phyloP scores from a whole-genome alignment of 164 flowering plant genomes.

The Chloranthus sessilifolius region DNA sequence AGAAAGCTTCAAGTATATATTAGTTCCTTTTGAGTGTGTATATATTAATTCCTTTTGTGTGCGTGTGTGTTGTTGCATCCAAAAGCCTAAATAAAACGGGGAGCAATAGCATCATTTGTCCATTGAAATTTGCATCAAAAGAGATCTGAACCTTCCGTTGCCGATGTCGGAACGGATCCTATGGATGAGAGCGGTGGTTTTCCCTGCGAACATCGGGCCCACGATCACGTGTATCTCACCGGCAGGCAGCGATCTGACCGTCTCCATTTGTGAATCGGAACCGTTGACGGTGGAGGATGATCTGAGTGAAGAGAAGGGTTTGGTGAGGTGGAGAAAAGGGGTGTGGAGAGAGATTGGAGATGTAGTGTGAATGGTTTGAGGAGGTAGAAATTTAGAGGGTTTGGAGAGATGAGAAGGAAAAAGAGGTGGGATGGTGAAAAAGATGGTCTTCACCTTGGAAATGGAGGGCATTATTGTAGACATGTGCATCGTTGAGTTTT shows the following conservation, averaged over 20 bases:
- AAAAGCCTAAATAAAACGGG: too few relatives aligned
- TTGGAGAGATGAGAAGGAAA: slow-evolving; percentile 5
- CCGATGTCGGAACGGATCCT: slow-evolving; percentile 52
- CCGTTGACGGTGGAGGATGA: slow-evolving; percentile 11
- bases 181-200: slow-evolving; percentile 89
- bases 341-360: background rate
- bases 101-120: too few relatives aligned
- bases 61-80: too few relatives aligned
- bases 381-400: background rate
- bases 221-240: slow-evolving; percentile 87
- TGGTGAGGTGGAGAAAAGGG: background rate
- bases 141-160: slow-evolving; percentile 48
- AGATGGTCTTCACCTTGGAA: slow-evolving; percentile 24
- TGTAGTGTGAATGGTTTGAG: background rate
- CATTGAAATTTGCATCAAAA: background rate
- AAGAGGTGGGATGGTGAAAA: slow-evolving; percentile 15
- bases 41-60: too few relatives aligned
- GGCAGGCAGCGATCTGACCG: slow-evolving; percentile 15
- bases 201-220: slow-evolving; percentile 97
- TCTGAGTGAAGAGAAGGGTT: slow-evolving; percentile 22
- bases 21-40: too few relatives aligned
- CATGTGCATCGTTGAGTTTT: too few relatives aligned
- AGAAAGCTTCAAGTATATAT: too few relatives aligned
- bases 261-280: background rate
- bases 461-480: slow-evolving; percentile 15